Conservation (phyloP, 2,329 filamentous ascomycete species). For the Spiromastix sp. region DNA sequence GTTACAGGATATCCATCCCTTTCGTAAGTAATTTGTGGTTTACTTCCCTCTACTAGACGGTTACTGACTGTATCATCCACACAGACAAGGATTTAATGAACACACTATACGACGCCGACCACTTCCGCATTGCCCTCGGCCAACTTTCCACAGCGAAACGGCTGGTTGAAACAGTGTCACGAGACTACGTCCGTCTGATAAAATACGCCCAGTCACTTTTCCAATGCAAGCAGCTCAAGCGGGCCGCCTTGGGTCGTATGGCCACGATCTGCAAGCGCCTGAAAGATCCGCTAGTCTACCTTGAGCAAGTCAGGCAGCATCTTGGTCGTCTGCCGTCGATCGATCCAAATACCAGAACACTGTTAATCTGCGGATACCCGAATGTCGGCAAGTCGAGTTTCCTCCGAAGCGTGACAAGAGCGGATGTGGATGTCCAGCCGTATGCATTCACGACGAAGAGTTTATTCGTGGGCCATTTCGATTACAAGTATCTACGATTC, state of each 20-base stretch:
- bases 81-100: conserved; percentile 75
- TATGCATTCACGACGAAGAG: conserved; percentile 99
- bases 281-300: conserved; percentile 88
- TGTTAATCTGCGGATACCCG: conserved; percentile 94
- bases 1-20: conserved; percentile 88
- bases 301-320: conserved; percentile 95
- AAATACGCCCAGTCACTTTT: conserved; percentile 96
- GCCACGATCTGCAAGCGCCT: conserved; percentile 90
- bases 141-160: conserved; percentile 94
- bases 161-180: conserved; percentile 87
- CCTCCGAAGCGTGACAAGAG: conserved; percentile 79
- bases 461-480: conserved; percentile 94
- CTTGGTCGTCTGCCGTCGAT: conserved; percentile 95
- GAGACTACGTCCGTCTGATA: conserved; percentile 90
- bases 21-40: conserved; percentile 50
- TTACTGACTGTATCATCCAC: conserved; percentile 9
- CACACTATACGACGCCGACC: conserved; percentile 96
- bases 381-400: conserved; percentile 98
- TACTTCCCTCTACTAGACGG: neutral
- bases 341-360: conserved; percentile 90
- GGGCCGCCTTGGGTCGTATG: conserved; percentile 93
- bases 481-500: conserved; percentile 86
- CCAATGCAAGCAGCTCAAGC: conserved; percentile 98
- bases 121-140: conserved; percentile 92
- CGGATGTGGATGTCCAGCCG: conserved; percentile 93